phyloP scores from a whole-genome alignment of 768 basidiomycete species.

The Phlegmacium glaucopus region DNA sequence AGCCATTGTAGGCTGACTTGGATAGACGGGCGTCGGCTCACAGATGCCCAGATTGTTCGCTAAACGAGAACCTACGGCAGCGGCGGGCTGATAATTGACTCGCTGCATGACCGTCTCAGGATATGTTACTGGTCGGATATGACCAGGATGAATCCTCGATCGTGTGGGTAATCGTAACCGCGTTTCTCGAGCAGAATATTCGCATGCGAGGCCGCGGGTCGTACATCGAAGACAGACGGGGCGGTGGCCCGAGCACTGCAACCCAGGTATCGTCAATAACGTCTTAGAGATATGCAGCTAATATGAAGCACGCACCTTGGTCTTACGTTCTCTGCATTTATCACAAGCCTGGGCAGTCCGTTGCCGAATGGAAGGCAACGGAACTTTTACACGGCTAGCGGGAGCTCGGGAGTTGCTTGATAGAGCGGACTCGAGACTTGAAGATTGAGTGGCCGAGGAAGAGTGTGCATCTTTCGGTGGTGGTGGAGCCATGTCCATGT shows the following conservation, averaged over 20 bases:
- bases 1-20: no score
- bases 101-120: no score
- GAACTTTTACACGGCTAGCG: slow-evolving; percentile 3
- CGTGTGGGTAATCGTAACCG: slow-evolving; percentile 30
- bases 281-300: neutral
- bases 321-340: slow-evolving; percentile 55
- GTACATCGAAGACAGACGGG: slow-evolving; percentile 51
- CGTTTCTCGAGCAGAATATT: slow-evolving; percentile 40
- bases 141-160: neutral
- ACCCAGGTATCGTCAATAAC: neutral
- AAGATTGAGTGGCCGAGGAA: no score
- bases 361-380: slow-evolving; percentile 29
- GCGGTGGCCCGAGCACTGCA: slow-evolving; percentile 55
- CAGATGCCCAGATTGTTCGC: no score
- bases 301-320: slow-evolving; percentile 37
- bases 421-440: no score
- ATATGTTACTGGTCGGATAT: neutral
- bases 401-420: slow-evolving; percentile 3
- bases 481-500: no score
- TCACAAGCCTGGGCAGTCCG: slow-evolving; percentile 54
- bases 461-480: no score
- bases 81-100: no score
- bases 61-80: no score
- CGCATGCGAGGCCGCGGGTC: slow-evolving; percentile 46
- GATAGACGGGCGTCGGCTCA: no score